phyloP scores from a whole-genome alignment of 2,329 filamentous ascomycete species.

The Fusarium foetens region DNA sequence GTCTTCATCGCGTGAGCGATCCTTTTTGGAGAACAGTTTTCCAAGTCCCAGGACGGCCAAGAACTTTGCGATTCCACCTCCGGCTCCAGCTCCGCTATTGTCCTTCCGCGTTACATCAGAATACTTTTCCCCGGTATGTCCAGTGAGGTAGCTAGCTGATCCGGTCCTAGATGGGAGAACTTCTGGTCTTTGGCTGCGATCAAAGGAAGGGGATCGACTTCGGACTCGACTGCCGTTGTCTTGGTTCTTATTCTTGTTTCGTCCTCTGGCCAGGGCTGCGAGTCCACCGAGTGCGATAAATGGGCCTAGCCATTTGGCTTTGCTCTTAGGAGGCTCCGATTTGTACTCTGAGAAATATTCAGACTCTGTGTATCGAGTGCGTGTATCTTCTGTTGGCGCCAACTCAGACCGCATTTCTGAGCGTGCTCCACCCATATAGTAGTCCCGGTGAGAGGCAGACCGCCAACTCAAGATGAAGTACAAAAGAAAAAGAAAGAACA shows the following conservation, averaged over 20 bases:
- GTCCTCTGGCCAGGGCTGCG: conserved; percentile 57
- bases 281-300: conserved; percentile 63
- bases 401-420: conserved; percentile 59
- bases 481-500: conserved; percentile 73
- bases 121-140: conserved; percentile 64
- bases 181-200: conserved; percentile 56
- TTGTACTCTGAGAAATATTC: conserved; percentile 52
- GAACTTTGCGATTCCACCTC: conserved; percentile 69
- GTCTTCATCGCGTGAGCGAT: conserved; percentile 64
- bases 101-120: conserved; percentile 57
- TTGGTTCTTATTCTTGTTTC: conserved; percentile 54
- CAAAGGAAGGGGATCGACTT: conserved; percentile 52
- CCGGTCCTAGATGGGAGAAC: conserved; percentile 62
- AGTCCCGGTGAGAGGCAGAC: conserved; percentile 64
- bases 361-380: conserved; percentile 53
- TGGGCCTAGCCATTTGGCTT: conserved; percentile 61
- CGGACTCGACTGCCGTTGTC: conserved; percentile 54
- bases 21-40: conserved; percentile 65
- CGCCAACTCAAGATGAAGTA: conserved; percentile 86
- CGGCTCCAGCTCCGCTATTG: conserved; percentile 42
- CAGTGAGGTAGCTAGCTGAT: conserved; percentile 68
- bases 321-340: conserved; percentile 47
- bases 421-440: conserved; percentile 67
- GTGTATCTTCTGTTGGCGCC: conserved; percentile 56
- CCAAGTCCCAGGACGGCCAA: conserved; percentile 68